A percentile compares a stretch with the other conserved stretches of the same genome.
These are phyloP conservation scores for Solanum ahanhuiri DNA, from an alignment of 257 asterid genomes.

Conservation along the genomic window DNA sequence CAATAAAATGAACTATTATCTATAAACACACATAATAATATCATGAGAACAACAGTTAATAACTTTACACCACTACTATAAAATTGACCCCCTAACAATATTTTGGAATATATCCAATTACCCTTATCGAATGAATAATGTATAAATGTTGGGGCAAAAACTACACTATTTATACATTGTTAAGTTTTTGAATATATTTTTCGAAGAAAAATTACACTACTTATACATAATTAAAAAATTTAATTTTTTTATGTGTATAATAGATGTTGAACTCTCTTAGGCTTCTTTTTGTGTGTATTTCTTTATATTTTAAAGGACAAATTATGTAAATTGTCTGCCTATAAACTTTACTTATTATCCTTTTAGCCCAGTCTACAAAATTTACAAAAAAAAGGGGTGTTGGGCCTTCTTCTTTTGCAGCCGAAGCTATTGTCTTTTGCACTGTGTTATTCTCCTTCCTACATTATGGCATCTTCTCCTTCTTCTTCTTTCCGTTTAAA, in stretches of 20 bases:
- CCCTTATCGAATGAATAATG: neutral
- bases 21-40: too few species aligned
- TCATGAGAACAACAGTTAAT: too few species aligned
- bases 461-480: neutral
- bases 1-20: too few species aligned
- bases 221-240: too few species aligned
- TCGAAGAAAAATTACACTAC: too few species aligned
- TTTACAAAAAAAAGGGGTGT: neutral
- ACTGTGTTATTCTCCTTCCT: too few species aligned
- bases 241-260: too few species aligned
- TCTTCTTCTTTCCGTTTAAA: too few species aligned
- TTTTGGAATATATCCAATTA: neutral
- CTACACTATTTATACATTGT: too few species aligned
- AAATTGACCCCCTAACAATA: neutral
- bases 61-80: neutral
- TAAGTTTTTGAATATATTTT: too few species aligned
- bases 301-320: neutral
- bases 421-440: neutral
- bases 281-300: too few species aligned
- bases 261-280: too few species aligned
- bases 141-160: neutral
- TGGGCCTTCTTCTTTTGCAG: neutral
- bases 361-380: neutral
- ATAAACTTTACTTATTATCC: neutral
- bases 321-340: neutral